A percentile compares a stretch with the other conserved stretches of the same genome.
phyloP scores from a whole-genome alignment of 1,139 yeast species.

The Hemisphaericaspora lyxosophila region DNA sequence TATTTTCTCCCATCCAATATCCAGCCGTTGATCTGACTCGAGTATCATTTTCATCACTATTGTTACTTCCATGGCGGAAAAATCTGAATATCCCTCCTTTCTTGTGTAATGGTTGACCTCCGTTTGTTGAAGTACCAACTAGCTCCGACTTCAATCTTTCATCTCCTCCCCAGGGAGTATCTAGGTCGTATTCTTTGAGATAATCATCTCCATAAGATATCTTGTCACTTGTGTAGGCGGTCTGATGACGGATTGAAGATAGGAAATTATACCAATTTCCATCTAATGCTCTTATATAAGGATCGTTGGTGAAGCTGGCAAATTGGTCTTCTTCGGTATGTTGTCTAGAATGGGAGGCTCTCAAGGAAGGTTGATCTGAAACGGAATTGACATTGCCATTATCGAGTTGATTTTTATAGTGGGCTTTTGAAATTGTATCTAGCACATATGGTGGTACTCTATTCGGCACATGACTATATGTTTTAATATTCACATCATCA shows the following conservation, averaged over 20 bases:
- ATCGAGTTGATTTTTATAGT: conserved; percentile 35
- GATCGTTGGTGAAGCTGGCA: conserved; percentile 38
- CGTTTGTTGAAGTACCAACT: conserved; percentile 31
- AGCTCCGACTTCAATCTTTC: conserved; percentile 57
- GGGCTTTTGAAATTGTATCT: conserved; percentile 51
- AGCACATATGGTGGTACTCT: conserved; percentile 59
- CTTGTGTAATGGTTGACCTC: conserved; percentile 4
- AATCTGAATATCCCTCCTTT: conserved; percentile 5
- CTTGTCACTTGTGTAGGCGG: conserved; percentile 32
- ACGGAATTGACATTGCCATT: conserved; percentile 1
- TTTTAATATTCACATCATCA: conserved; percentile 26
- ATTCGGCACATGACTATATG: conserved; percentile 40
- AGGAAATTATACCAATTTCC: conserved; percentile 42
- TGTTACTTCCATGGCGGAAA: conserved; percentile 4
- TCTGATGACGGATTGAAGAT: conserved; percentile 37
- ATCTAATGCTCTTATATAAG: conserved; percentile 37
- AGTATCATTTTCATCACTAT: conserved; percentile 19
- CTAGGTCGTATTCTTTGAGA: conserved; percentile 24
- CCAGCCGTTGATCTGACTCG: conserved; percentile 57
- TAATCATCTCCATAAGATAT: conserved; percentile 24
- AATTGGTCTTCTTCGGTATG: conserved; percentile 32
- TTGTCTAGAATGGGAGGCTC: not conserved
- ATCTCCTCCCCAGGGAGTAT: conserved; percentile 69
- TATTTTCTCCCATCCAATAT: conserved; percentile 68
- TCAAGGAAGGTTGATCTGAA: not conserved